These are phyloP conservation scores for Neodidymelliopsis sp. DNA, from an alignment of 2,329 filamentous ascomycete species.

Conservation along the genomic window DNA sequence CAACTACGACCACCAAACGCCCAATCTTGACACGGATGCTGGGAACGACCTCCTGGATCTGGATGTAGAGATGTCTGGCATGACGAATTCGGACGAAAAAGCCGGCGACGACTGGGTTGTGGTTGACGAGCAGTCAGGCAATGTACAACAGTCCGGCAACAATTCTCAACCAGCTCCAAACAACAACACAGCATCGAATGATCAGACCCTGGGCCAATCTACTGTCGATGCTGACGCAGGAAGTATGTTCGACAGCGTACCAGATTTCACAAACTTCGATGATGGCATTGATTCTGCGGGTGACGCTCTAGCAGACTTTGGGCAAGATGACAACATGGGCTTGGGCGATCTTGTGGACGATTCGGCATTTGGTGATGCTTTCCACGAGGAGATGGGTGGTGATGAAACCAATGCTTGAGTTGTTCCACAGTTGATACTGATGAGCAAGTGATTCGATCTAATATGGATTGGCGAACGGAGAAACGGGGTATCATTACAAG, in stretches of 20 bases:
- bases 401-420: constrained; percentile 38
- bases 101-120: constrained; percentile 47
- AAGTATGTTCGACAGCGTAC: constrained; percentile 46
- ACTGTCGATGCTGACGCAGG: constrained; percentile 40
- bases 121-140: constrained; percentile 36
- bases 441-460: not conserved
- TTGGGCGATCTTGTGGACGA: constrained; percentile 48
- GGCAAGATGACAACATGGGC: constrained; percentile 47
- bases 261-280: constrained; percentile 48
- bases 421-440: not conserved
- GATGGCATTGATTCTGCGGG: constrained; percentile 49
- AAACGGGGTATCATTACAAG: constrained; percentile 1
- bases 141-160: constrained; percentile 27
- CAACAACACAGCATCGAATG: constrained; percentile 27
- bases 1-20: constrained; percentile 35
- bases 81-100: constrained; percentile 50
- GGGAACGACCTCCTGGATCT: constrained; percentile 50
- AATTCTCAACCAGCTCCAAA: constrained; percentile 28
- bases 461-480: constrained; percentile 7
- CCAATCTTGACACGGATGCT: constrained; percentile 33
- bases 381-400: constrained; percentile 44
- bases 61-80: constrained; percentile 66
- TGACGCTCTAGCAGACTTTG: constrained; percentile 50
- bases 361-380: constrained; percentile 52
- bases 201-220: constrained; percentile 28